A percentile compares a stretch with the other conserved stretches of the same genome.
These are phyloP conservation scores for Phytophthora foliorum DNA, from an alignment of 352 stramenopile genomes.

Conservation along the genomic window DNA sequence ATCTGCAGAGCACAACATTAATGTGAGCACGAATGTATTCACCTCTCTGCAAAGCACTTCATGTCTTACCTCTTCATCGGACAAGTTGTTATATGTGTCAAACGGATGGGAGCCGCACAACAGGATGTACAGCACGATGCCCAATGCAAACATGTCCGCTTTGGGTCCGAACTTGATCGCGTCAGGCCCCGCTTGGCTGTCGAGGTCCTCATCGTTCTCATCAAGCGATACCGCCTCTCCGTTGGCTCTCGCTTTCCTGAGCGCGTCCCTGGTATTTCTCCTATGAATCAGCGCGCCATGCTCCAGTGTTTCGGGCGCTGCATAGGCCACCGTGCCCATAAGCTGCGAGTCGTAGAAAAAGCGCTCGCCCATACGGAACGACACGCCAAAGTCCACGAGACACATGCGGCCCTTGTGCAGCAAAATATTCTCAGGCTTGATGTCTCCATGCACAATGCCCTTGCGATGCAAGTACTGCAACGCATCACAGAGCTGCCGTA, in stretches of 20 bases:
- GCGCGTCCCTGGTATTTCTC: conserved; percentile 42
- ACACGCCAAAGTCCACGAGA: conserved; percentile 90
- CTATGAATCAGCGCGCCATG: conserved; percentile 50
- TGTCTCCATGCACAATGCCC: conserved; percentile 89
- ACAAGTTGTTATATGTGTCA: conserved; percentile 88
- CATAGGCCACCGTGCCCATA: conserved; percentile 82
- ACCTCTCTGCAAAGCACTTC: neutral
- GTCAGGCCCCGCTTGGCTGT: conserved; percentile 40
- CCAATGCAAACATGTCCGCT: conserved; percentile 86
- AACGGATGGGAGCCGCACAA: conserved; percentile 88
- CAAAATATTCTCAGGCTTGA: conserved; percentile 92
- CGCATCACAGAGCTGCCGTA: conserved; percentile 81
- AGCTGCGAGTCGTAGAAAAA: conserved; percentile 81
- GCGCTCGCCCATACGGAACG: conserved; percentile 80
- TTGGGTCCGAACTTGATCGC: conserved; percentile 72
- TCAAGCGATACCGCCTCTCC: conserved; percentile 27
- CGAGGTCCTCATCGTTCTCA: conserved; percentile 42
- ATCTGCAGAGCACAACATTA: conserved; percentile 51
- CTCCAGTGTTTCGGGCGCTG: conserved; percentile 75
- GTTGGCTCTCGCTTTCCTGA: conserved; percentile 28
- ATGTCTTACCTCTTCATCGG: conserved; percentile 72
- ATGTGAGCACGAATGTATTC: conserved; percentile 2
- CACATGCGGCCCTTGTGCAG: conserved; percentile 79
- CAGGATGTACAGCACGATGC: conserved; percentile 87
- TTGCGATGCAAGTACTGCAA: conserved; percentile 90